A percentile compares a stretch with the other conserved stretches of the same genome.
These are phyloP conservation scores for Saturnispora gosingensis DNA, from an alignment of 805 yeast species.

Conservation along the genomic window DNA sequence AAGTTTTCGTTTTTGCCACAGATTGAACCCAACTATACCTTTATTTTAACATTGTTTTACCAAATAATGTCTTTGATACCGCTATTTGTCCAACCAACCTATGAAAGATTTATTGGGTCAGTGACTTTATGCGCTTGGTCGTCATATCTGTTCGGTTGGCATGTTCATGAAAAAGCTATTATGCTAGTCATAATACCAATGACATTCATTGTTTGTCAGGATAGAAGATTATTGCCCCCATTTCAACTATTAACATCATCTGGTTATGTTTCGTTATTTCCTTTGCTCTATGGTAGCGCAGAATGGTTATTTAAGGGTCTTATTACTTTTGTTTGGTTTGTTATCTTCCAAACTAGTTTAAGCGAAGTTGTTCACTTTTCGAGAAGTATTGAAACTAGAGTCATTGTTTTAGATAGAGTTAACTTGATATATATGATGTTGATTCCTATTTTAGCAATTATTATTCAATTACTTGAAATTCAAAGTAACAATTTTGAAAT, in stretches of 20 bases:
- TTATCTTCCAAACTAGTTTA: conserved; percentile 63
- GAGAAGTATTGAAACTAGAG: conserved; percentile 31
- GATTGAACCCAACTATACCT: conserved; percentile 69
- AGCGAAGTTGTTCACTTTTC: conserved; percentile 51
- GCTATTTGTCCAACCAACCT: conserved; percentile 58
- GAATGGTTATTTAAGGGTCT: conserved; percentile 71
- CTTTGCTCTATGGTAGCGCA: conserved; percentile 69
- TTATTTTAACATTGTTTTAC: conserved; percentile 72
- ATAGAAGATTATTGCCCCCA: conserved; percentile 60
- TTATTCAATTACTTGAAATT: conserved; percentile 37
- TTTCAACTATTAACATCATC: conserved; percentile 66
- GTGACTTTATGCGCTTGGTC: conserved; percentile 85
- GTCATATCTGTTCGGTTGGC: conserved; percentile 95
- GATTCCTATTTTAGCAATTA: conserved; percentile 52
- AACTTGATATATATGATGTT: conserved; percentile 59
- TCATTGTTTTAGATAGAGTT: conserved; percentile 64
- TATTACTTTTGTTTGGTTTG: conserved; percentile 79
- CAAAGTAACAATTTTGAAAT: conserved; percentile 45
- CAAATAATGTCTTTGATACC: conserved; percentile 75
- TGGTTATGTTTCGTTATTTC: conserved; percentile 83
- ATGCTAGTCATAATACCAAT: conserved; percentile 82
- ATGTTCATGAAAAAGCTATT: conserved; percentile 97
- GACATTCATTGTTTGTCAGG: conserved; percentile 63
- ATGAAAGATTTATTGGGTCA: conserved; percentile 71
- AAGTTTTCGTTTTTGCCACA: conserved; percentile 73